Percentiles rank a stretch among this genome's conserved stretches.
Evolutionary conservation across 805 yeast species (phyloP).

Genomic region (Allodekkera sacchari): DNA sequence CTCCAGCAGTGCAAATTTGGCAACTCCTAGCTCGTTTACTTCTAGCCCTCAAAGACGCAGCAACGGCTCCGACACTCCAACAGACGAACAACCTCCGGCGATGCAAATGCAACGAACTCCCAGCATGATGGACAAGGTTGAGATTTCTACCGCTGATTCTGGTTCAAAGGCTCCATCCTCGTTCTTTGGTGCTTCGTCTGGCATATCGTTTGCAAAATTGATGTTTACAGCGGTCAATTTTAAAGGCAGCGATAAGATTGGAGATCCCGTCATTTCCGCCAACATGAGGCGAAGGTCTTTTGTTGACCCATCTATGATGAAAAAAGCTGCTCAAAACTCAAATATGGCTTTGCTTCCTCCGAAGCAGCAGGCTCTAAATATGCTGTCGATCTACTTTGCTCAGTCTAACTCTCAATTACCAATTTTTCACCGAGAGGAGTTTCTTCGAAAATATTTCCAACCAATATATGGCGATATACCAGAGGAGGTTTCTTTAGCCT

Average conservation of each 20-base stretch:
- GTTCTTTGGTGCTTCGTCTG: slow-evolving; percentile 45
- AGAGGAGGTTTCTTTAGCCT: slow-evolving; percentile 45
- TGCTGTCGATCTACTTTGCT: slow-evolving; percentile 59
- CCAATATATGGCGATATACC: slow-evolving; percentile 75
- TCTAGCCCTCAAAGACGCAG: too few species aligned
- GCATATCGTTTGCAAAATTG: slow-evolving; percentile 67
- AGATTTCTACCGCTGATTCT: slow-evolving; percentile 20
- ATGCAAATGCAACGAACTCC: slow-evolving; percentile 3
- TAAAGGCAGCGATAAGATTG: slow-evolving; percentile 16
- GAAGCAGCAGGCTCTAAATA: slow-evolving; percentile 58
- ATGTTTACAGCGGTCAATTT: slow-evolving; percentile 73
- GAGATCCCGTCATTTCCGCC: slow-evolving; percentile 2
- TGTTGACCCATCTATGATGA: slow-evolving; percentile 22
- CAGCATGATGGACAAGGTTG: slow-evolving; percentile 18
- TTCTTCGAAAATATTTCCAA: slow-evolving; percentile 54
- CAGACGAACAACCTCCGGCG: too few species aligned
- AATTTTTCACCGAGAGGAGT: slow-evolving; percentile 72
- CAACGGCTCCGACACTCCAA: too few species aligned
- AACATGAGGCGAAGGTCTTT: slow-evolving; percentile 8
- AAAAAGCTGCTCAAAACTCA: slow-evolving; percentile 13
- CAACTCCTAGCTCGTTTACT: too few species aligned
- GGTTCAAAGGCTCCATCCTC: slow-evolving; percentile 25
- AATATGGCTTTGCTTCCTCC: slow-evolving; percentile 54
- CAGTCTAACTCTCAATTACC: slow-evolving; percentile 83
- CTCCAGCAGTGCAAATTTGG: too few species aligned